phyloP scores from a whole-genome alignment of 2,329 filamentous ascomycete genomes.

The Lasiodiplodia hormozganensis region DNA sequence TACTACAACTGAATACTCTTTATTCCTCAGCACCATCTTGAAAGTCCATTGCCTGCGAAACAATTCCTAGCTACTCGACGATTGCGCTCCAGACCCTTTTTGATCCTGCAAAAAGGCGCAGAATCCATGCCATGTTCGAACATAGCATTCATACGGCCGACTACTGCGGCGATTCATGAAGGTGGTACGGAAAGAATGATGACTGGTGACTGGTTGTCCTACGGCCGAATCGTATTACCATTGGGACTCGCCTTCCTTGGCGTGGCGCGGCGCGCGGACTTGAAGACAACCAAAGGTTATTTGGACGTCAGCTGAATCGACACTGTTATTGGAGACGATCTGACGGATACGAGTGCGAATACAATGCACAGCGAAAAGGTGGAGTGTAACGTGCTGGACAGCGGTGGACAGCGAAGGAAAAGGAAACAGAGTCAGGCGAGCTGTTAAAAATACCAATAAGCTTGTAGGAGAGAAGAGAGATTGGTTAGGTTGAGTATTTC shows the following conservation, averaged over 20 bases:
- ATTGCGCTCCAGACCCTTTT: not conserved
- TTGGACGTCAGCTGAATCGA: not conserved
- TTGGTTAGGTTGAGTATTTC: no score
- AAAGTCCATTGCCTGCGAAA: no score
- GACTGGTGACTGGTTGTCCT: not conserved
- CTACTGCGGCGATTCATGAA: not conserved
- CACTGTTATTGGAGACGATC: not conserved
- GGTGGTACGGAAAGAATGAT: not conserved
- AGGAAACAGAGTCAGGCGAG: not conserved
- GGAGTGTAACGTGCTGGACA: no score
- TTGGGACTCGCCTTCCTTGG: not conserved
- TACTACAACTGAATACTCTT: no score
- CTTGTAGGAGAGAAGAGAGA: no score
- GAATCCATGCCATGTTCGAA: not conserved
- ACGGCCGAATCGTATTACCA: not conserved
- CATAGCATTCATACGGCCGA: slow-evolving; percentile 2
- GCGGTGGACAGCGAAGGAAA: not conserved
- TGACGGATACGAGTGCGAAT: not conserved
- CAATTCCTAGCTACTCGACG: no score
- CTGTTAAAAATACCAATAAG: no score
- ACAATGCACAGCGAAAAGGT: not conserved
- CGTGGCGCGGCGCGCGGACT: not conserved
- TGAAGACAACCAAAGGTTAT: not conserved
- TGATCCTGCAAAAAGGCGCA: not conserved
- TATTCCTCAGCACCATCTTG: no score